Base-by-base conservation (phyloP, 768 basidiomycete species). In the Hypholoma fasciculare region DNA sequence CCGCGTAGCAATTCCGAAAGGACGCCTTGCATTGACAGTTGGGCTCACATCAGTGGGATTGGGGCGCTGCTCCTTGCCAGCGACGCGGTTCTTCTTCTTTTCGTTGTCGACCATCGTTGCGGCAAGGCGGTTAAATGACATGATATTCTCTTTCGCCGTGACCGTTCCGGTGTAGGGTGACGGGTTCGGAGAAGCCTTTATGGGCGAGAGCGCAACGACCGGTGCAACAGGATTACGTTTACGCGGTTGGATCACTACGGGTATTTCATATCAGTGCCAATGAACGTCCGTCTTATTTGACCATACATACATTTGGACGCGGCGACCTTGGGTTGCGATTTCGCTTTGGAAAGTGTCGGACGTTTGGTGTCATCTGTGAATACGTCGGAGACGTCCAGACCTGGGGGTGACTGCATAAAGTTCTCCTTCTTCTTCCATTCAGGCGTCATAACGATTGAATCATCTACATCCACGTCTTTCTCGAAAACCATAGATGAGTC, bases 131-230 rank as follows among this genome's bases (percentile, higher is more conserved):
- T 71, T 76, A 53, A 74, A 67, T 5, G 73, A 58, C 37, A 65
- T 54, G 27, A 72, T 68, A 61, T 79, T 83, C 68, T 78, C 79
- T 54, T 79, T 80, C 23, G 72, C 74, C 11, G 70, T 63, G 8
- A 69, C 63, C 20, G 64, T 59, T 30, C 52, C 62, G 13, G 69
- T 67, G 16, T 70, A 57, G 7, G 79, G 79, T 9, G 80, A 75
- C 7, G 67, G 57, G 6, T 72, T 76, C n/a, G 81, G 81, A 8
- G 82, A 83, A n/a, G 76, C 81, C 63, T 81, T 80, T 70, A 83
- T 78, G 3, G 82, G 81, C 2, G 82, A 80, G 26, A 83, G 70
- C 56, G 80, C 79, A 27, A 65, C 63, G 39, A 73, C 54, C 14
- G 72, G 70, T 0, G 72, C 69, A 0, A 66, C 70, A 12, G 69